Conservation (phyloP, 2,329 filamentous ascomycete species). For the Domatiomyces globalis region DNA sequence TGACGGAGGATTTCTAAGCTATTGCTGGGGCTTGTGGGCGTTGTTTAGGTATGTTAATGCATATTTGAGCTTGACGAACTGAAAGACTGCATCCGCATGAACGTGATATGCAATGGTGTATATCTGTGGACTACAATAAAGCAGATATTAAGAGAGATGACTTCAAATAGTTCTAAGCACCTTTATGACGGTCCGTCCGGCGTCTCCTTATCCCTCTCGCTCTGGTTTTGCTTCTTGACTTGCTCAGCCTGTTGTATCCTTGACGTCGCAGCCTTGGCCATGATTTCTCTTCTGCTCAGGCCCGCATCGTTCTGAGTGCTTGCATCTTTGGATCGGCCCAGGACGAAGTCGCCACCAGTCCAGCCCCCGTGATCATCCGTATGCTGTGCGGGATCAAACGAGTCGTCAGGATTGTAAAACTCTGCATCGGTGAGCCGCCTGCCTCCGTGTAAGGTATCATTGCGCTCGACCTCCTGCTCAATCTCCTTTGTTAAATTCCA, state of each 20-base stretch:
- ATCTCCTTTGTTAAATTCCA: constrained; percentile 82
- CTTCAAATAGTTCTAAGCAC: neutral
- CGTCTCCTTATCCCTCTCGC: constrained; percentile 2
- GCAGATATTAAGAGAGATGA: neutral
- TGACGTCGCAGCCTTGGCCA: constrained; percentile 62
- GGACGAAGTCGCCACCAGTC: constrained; percentile 64
- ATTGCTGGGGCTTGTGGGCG: too few relatives aligned
- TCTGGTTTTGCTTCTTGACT: constrained; percentile 4
- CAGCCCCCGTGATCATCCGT: constrained; percentile 57
- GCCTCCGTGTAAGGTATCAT: constrained; percentile 64
- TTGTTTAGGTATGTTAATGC: too few relatives aligned
- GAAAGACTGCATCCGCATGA: neutral
- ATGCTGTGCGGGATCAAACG: constrained; percentile 36
- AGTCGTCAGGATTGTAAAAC: constrained; percentile 44
- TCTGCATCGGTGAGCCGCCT: constrained; percentile 44
- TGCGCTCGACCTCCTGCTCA: constrained; percentile 63
- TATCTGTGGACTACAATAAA: neutral
- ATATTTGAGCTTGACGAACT: neutral
- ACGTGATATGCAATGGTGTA: too few relatives aligned
- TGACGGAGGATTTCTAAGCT: too few relatives aligned
- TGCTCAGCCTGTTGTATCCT: constrained; percentile 40
- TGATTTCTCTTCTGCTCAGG: constrained; percentile 57
- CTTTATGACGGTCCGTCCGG: neutral
- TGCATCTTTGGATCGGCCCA: constrained; percentile 41
- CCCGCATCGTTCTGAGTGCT: constrained; percentile 27